Evolutionary conservation across 225 moss, liverwort and hornwort genomes (phyloP), one percentile per base, ranked within the genome.

Genomic region (Marchantia paleacea): DNA sequence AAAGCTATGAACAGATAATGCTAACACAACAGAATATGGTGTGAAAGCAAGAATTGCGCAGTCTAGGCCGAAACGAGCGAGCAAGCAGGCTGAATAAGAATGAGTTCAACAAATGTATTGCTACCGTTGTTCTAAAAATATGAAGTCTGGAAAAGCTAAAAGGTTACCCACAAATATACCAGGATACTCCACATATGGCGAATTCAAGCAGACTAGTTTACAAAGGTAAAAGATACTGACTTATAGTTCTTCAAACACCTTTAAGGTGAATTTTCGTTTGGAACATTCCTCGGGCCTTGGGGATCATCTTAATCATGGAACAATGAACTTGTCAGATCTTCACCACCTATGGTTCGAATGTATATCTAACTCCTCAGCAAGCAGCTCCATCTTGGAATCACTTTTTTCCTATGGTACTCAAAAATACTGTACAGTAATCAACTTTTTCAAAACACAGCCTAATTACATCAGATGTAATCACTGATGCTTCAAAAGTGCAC

Each of bases 261-360:
- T 15, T 15, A 20, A 58, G 10, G 58, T 6, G 58, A 5, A 65
- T 12, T 65, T 24, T 65, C 65, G 25, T 65, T 39, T 28, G 24
- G 65, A 65, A 65, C 6, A 12, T 65, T 65, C 19, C n/a, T 24
- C 25, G 28, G 65, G 11, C 28, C 65, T 39, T 65, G 14, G n/a
- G 28, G 25, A 65, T 65, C 39, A 25, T 65, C 65, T 65, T 65
- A 24, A 3, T 22, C 65, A 65, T 24, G 12, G 19, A 24, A 39
- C 39, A 65, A 65, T 65, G 10, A 20, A 65, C 65, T 58, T 65
- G 28, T 65, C 22, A 65, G 65, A 65, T 65, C 65, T 65, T 65
- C 65, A 65, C 65, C n/a, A 24, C 65, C 65, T 12, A 39, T 6
- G 0, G 16, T 31, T 73, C 54, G 28, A 52, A 75, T 29, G 74